Evolutionary conservation across 164 flowering plant species (phyloP), one percentile per base, ranked within the genome.

Genomic region (Tetracentron sinense): DNA sequence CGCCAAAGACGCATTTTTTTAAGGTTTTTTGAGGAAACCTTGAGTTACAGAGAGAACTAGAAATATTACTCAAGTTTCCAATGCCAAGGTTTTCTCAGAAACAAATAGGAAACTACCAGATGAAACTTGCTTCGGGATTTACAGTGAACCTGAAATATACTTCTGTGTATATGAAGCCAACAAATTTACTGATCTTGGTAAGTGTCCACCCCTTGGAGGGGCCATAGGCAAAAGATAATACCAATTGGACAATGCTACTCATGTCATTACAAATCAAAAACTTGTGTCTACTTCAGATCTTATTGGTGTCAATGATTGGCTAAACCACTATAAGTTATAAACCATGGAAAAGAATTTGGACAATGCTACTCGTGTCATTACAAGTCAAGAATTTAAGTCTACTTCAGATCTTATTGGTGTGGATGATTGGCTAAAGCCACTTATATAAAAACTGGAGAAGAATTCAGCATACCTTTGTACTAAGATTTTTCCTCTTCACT

Each of bases 401-500:
- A 60, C 17, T 26, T 47, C 7, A 33, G 38, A 38, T 38, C 44
- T 3, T 8, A 38, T 35, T 42, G 10, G 21, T 22, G 44, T 38
- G 14, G 44, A 38, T 38, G 44, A 38, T 38, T 38, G 44, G 5
- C 14, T 38, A 38, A 38, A 38, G 14, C 44, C 1, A 8, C 14
- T 38, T 38, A 38, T 38, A 38, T 38, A 8, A 51, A 25, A 51
- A 7, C n/a, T 51, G 54, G 42, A 29, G 30, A 27, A 58, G 15
- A 58, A 28, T 50, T 22, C 10, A 50, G 54, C 54, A 53, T 77
- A 94, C 99, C 95, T 94, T 94, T 17, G 79, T 59, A 29, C 70
- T 61, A 62, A 75, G 73, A 77, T 60, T 79, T 75, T 74, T 94
- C 71, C 82, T 90, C 81, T 74, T 91, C 31, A 66, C 61, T 51